phyloP scores from a whole-genome alignment of 2,329 filamentous ascomycete species.

The Curvularia sp. region DNA sequence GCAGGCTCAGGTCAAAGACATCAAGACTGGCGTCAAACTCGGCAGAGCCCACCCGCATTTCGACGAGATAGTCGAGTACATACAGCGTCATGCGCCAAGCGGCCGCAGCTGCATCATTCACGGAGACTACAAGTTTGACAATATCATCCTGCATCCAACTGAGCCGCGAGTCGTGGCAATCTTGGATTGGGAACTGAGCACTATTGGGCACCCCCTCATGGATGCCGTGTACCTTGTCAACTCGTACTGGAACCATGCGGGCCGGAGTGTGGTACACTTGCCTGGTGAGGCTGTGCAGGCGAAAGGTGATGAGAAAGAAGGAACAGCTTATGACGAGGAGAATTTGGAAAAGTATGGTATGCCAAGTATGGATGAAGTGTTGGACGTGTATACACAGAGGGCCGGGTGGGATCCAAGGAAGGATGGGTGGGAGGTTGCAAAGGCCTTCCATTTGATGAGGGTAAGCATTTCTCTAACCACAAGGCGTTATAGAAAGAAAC shows the following conservation, averaged over 20 bases:
- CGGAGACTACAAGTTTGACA: constrained; percentile 86
- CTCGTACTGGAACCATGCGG: constrained; percentile 53
- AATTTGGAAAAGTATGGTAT: constrained; percentile 65
- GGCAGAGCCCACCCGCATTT: constrained; percentile 80
- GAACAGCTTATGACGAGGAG: constrained; percentile 36
- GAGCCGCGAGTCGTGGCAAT: constrained; percentile 89
- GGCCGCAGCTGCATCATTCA: constrained; percentile 85
- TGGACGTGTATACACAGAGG: constrained; percentile 69
- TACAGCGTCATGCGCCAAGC: constrained; percentile 67
- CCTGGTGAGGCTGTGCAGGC: constrained; percentile 41
- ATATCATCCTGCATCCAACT: constrained; percentile 75
- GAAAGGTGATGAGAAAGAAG: constrained; percentile 50
- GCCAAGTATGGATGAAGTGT: constrained; percentile 63
- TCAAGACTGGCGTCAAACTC: constrained; percentile 69
- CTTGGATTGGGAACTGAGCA: constrained; percentile 97
- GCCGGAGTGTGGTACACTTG: constrained; percentile 38
- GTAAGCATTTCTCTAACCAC: constrained; percentile 23
- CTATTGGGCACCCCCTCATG: constrained; percentile 88
- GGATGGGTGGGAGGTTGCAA: constrained; percentile 46
- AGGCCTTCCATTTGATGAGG: constrained; percentile 47
- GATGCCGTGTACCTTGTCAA: constrained; percentile 82
- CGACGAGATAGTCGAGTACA: constrained; percentile 78
- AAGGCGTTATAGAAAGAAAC: background rate
- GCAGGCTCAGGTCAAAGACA: constrained; percentile 76
- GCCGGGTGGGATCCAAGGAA: constrained; percentile 72